Evolutionary conservation across 371 early-diverging fungal species (phyloP).

Genomic region (Blastocladiella emersonii): DNA sequence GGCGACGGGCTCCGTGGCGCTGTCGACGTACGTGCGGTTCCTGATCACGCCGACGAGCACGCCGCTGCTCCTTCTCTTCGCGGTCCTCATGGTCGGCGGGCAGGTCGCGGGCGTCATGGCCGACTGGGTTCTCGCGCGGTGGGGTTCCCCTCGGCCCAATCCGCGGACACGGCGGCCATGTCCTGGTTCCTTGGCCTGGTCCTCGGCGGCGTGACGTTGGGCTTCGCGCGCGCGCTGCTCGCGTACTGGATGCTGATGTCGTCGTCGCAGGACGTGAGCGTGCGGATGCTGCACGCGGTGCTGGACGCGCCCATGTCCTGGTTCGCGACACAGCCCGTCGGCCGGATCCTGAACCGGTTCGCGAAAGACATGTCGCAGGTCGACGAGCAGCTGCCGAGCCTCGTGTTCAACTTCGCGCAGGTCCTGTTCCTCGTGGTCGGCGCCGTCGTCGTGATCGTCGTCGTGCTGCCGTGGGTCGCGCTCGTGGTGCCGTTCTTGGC

Average conservation of each 20-base stretch:
- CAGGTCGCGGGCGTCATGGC: not conserved
- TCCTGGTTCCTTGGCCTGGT: too few species aligned
- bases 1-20: not conserved
- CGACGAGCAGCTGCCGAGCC: not conserved
- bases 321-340: not conserved
- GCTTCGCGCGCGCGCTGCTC: not conserved
- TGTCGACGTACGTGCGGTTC: not conserved
- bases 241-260: not conserved
- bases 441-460: not conserved
- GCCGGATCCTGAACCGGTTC: conserved; percentile 2
- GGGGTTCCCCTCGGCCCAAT: not conserved
- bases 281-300: not conserved
- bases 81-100: not conserved
- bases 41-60: not conserved
- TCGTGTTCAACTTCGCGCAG: not conserved
- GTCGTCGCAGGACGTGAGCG: not conserved
- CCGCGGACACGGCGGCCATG: too few species aligned
- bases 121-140: not conserved
- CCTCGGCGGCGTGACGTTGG: not conserved
- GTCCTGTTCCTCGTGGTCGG: not conserved
- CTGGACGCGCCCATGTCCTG: not conserved
- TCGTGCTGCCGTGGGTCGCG: conserved; percentile 1
- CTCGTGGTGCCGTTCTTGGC: not conserved
- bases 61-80: not conserved
- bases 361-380: not conserved